Evolutionary conservation across 148 eudicot species (phyloP).

Genomic region (Vaccinium macrocarpon): DNA sequence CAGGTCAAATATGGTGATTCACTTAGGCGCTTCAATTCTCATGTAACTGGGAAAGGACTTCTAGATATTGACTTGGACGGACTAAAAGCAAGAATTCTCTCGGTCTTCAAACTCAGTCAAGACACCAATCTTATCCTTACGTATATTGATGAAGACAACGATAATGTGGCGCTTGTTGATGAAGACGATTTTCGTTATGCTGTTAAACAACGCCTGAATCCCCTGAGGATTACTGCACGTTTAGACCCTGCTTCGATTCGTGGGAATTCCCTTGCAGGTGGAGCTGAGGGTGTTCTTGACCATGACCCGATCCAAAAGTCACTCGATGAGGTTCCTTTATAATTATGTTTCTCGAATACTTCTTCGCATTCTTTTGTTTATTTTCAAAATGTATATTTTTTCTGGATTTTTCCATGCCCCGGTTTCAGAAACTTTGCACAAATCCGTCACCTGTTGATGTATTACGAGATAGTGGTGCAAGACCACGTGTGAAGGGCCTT

Average conservation of each 20-base stretch:
- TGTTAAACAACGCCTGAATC: slow-evolving; percentile 55
- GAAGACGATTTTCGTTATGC: slow-evolving; percentile 73
- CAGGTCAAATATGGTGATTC: not conserved
- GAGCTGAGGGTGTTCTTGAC: not conserved
- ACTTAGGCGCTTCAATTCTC: not conserved
- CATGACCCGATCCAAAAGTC: not conserved
- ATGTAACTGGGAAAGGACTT: slow-evolving; percentile 24
- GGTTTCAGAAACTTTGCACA: not conserved
- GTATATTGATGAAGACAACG: slow-evolving; percentile 68
- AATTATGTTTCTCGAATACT: not conserved
- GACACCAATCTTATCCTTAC: slow-evolving; percentile 45
- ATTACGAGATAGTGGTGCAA: not conserved
- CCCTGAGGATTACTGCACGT: slow-evolving; percentile 57
- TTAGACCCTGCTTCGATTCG: not conserved
- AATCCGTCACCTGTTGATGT: not conserved
- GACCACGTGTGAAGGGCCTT: not conserved
- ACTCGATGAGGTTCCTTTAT: not conserved
- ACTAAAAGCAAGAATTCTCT: slow-evolving; percentile 47
- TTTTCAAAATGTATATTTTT: not conserved
- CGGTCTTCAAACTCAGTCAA: slow-evolving; percentile 51
- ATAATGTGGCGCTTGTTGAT: slow-evolving; percentile 62
- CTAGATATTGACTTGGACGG: slow-evolving; percentile 49
- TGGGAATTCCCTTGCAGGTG: not conserved
- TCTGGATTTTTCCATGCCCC: not conserved
- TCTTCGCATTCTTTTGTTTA: not conserved